Base-by-base conservation (phyloP, 73 alveolate genomes). In the Stentor roeselii region DNA sequence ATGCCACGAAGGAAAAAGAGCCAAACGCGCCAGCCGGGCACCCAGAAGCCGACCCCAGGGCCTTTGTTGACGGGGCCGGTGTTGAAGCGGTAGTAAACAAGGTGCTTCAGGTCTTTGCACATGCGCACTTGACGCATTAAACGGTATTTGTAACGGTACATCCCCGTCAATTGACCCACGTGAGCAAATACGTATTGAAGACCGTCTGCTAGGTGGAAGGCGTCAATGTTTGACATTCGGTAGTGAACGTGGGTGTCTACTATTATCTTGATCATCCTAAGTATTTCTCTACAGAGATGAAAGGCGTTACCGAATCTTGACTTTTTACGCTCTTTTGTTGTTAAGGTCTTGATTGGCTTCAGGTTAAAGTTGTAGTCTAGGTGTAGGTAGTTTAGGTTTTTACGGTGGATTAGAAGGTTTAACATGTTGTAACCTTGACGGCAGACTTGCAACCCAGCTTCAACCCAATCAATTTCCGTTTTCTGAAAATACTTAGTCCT, bases 31-130 rank as follows among this genome's bases (percentile, higher is more conserved):
- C 99, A 98, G 78, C 98, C 97, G 0, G 99, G 99, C 30, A 98
- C 98, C 99, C 99, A 98, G 89, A 98, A 96, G 15, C 99, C 99
- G 15, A 98, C 98, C 75, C 99, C 99, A 34, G 99, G 99, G 11
- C 99, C 99, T 93, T 98, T 98, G 39, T 99, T 99, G 34, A 98
- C 99, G 15, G 99, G 99, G 3, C 99, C 99, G 3, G 99, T 98
- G 88, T 98, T 98, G 87, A 98, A 98, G 78, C 99, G 93, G 95
- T 98, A 98, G 95, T 98, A 98, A 82, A 98, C 92, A 50, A 98
- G 93, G 90, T 98, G 99, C 90, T 98, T 98, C 60, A 97, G 94
- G 93, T 98, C 99, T 87, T 98, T 98, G 84, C 99, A 96, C 99
- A 98, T 98, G 83, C 99, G 96, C 34, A 98, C 95, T 88, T 98